Percentiles rank a stretch among this genome's conserved stretches.
phyloP scores from a whole-genome alignment of 2,329 filamentous ascomycete genomes.

The Apiospora hydei region DNA sequence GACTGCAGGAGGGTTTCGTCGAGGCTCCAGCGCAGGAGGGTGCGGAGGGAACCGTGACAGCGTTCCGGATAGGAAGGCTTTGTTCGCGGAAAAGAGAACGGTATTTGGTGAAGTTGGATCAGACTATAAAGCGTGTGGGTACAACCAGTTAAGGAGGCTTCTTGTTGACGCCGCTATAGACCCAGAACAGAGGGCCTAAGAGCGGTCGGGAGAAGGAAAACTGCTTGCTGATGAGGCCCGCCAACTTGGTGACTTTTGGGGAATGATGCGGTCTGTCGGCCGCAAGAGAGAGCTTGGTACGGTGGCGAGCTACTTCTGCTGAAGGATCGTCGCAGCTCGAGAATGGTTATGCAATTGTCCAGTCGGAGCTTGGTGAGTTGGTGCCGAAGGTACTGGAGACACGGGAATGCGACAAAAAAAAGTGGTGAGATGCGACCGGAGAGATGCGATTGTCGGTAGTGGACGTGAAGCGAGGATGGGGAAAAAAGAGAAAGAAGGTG shows the following conservation, averaged over 20 bases:
- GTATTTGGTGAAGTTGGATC: constrained; percentile 33
- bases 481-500: not conserved
- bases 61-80: constrained; percentile 9
- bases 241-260: constrained; percentile 82
- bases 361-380: not conserved
- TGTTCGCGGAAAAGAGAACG: constrained; percentile 17
- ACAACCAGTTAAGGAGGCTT: constrained; percentile 90
- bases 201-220: constrained; percentile 85
- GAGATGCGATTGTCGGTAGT: constrained; percentile 2
- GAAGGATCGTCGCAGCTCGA: constrained; percentile 31
- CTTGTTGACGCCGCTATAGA: constrained; percentile 95
- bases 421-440: not conserved
- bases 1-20: constrained; percentile 37
- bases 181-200: constrained; percentile 90
- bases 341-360: constrained; percentile 22
- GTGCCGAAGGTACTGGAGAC: not conserved
- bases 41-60: not conserved
- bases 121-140: constrained; percentile 37
- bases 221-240: constrained; percentile 77
- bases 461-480: not conserved
- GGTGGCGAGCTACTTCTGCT: not conserved
- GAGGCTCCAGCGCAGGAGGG: constrained; percentile 23
- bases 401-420: not conserved
- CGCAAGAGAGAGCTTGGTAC: constrained; percentile 34
- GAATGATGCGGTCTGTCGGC: constrained; percentile 36